These are phyloP conservation scores for Spongospora subterranea DNA, from an alignment of 208 protist genomes.

Conservation along the genomic window DNA sequence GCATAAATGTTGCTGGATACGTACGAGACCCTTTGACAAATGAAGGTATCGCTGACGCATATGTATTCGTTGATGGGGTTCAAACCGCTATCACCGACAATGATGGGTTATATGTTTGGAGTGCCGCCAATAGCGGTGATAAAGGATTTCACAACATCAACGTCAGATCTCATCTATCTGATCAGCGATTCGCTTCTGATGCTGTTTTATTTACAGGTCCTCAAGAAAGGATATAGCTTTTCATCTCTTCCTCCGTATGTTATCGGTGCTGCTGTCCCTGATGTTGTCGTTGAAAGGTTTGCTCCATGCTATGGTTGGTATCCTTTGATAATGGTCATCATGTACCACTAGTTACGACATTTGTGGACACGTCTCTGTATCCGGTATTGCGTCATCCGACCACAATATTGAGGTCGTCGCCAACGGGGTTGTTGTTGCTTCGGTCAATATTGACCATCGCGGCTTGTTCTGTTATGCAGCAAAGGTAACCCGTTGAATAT, in stretches of 20 bases:
- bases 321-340: neutral
- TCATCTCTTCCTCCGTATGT: neutral
- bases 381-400: neutral
- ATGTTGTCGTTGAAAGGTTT: neutral
- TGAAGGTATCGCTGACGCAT: neutral
- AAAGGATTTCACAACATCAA: neutral
- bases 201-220: neutral
- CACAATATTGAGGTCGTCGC: neutral
- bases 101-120: neutral
- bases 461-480: neutral
- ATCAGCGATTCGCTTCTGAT: neutral
- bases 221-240: neutral
- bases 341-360: neutral
- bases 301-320: neutral
- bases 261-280: neutral
- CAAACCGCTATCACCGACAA: constrained; percentile 26
- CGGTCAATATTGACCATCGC: neutral
- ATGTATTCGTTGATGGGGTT: constrained; percentile 5
- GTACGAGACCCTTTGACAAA: neutral
- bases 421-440: neutral
- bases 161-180: neutral
- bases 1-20: neutral
- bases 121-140: neutral
- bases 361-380: neutral
- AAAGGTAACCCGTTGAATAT: neutral